Evolutionary conservation across 805 yeast species (phyloP), one percentile per base, ranked within the genome.

Genomic region (Myxozyma sirexii): DNA sequence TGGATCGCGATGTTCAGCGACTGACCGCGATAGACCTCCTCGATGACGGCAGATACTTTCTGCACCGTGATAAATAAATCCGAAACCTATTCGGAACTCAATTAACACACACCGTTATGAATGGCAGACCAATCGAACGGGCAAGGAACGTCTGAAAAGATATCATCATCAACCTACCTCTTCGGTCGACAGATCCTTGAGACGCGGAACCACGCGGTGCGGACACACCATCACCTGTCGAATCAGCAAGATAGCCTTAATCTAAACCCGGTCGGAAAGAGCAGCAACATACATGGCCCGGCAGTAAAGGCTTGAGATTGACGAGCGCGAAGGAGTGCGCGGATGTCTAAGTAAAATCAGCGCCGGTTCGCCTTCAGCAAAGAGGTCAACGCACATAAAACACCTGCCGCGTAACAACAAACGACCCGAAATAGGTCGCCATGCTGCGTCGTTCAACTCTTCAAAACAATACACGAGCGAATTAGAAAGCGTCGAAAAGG

Each of bases 1-100:
- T 94, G 99, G 60, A 96, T 90, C 10, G 97, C 93, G 41, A 94
- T 80, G 70, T 96, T 96, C 60, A 91, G 70, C 0, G 96, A 79
- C 67, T 92, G 96, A 1, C 97, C 96, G 37, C 84, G 79, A 72
- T 85, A 94, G 12, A 80, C 76, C 58, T 78, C 69, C 64, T 81
- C 85, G 15, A 94, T 84, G 63, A 91, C 87, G 55, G 76, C 74
- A 62, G 90, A 85, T 0, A 94, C 80, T 48, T 81, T 69, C 66
- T 89, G 97, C 8, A 94, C 76, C 0, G 96, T 84, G 24, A 74
- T 73, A 80, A 91, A 90, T 72, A 86, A 88, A 72, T 94, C 99
- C 1, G 78, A 72, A 2, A 64, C 50, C 67, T 64, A 35, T 4
- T 26, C 15, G 33, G 8, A 12, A 6, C 5, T 33, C 12, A 8